Conservation (phyloP, 1,139 yeast species). For the Candida anutae region DNA sequence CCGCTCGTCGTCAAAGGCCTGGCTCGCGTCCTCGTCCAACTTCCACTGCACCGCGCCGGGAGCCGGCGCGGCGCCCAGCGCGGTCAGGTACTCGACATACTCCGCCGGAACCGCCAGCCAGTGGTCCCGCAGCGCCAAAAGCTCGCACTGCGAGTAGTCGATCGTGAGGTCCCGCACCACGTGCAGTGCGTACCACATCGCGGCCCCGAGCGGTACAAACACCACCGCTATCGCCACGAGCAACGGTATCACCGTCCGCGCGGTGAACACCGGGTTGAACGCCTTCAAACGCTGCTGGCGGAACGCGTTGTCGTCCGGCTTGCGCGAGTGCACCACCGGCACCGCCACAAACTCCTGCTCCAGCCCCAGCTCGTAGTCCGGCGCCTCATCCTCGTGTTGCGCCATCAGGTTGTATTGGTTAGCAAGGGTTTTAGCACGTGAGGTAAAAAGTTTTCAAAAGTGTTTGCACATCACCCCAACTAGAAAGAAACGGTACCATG, state of each 20-base stretch:
- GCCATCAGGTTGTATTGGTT: background rate
- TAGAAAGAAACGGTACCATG: background rate
- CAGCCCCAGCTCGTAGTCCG: constrained; percentile 15
- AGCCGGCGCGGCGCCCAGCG: constrained; percentile 9
- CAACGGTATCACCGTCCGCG: constrained; percentile 79
- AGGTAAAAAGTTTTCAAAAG: background rate
- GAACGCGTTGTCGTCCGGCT: constrained; percentile 56
- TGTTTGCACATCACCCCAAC: background rate
- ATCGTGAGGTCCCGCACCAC: constrained; percentile 71
- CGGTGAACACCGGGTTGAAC: constrained; percentile 76
- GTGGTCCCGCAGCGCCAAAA: constrained; percentile 42
- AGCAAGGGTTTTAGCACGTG: constrained; percentile 1
- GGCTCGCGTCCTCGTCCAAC: constrained; percentile 41
- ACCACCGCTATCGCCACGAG: constrained; percentile 70
- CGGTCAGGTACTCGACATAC: constrained; percentile 49
- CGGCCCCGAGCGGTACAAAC: constrained; percentile 89
- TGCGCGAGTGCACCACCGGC: constrained; percentile 34
- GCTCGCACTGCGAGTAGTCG: constrained; percentile 73
- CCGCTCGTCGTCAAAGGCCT: constrained; percentile 47
- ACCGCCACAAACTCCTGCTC: constrained; percentile 16
- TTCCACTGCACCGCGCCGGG: constrained; percentile 57
- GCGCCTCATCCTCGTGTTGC: constrained; percentile 16
- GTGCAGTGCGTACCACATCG: constrained; percentile 75
- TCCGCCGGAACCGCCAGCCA: constrained; percentile 58
- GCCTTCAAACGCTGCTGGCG: constrained; percentile 58